phyloP scores from a whole-genome alignment of 441 rosid genomes.

The Adansonia grandidieri region DNA sequence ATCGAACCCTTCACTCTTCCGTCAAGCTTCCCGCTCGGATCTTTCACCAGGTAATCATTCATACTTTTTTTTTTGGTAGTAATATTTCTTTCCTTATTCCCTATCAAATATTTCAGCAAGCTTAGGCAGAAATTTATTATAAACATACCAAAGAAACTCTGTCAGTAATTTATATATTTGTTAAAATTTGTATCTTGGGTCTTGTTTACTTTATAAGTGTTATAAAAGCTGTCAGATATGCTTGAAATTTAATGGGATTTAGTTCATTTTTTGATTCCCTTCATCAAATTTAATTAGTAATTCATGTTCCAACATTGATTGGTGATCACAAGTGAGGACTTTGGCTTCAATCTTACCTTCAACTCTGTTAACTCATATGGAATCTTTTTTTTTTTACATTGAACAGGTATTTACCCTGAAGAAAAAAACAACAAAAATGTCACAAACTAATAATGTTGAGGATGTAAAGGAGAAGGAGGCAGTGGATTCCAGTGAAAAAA shows the following conservation, averaged over 20 bases:
- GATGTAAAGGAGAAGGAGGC: slow-evolving; percentile 45
- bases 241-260: slow-evolving; percentile 10
- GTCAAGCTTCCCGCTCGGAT: background rate
- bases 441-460: slow-evolving; percentile 32
- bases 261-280: background rate
- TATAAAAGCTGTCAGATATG: background rate
- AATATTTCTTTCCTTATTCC: background rate
- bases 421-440: slow-evolving; percentile 19
- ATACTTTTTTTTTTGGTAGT: background rate
- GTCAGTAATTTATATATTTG: background rate
- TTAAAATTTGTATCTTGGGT: background rate
- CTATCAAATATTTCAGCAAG: too few relatives aligned
- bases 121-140: too few relatives aligned
- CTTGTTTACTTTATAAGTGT: background rate
- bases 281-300: background rate
- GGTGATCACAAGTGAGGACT: background rate
- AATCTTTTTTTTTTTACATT: background rate
- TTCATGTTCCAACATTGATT: background rate
- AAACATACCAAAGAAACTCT: too few relatives aligned
- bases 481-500: slow-evolving; percentile 29
- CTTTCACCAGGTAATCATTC: slow-evolving; percentile 11
- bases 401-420: background rate
- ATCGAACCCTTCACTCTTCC: background rate
- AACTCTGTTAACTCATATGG: background rate
- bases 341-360: background rate